phyloP scores from a whole-genome alignment of 495 filamentous ascomycete species.

The Penicillium flavigenum region DNA sequence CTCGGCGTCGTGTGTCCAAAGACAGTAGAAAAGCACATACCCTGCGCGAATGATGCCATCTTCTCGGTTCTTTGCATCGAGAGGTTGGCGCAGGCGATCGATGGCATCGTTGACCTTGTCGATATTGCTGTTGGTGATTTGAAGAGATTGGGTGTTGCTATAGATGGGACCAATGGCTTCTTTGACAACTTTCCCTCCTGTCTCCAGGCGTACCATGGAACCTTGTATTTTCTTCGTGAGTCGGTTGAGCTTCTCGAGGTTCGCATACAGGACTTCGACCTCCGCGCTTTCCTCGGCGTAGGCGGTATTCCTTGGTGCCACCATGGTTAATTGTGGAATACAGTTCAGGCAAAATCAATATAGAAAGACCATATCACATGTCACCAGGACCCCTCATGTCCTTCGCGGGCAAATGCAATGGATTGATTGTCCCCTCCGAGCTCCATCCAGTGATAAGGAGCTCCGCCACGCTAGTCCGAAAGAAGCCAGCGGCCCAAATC shows the following conservation, averaged over 20 bases:
- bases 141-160: constrained; percentile 85
- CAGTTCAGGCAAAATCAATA: constrained; percentile 15
- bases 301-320: constrained; percentile 51
- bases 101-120: constrained; percentile 83
- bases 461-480: constrained; percentile 29
- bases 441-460: constrained; percentile 24
- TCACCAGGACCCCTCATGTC: constrained; percentile 18
- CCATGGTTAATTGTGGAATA: constrained; percentile 36
- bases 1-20: neutral
- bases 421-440: constrained; percentile 13
- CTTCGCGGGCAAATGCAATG: neutral
- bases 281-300: constrained; percentile 71
- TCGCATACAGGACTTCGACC: constrained; percentile 66
- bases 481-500: neutral
- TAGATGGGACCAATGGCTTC: constrained; percentile 91
- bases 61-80: constrained; percentile 83
- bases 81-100: constrained; percentile 80
- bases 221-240: constrained; percentile 93
- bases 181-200: constrained; percentile 82
- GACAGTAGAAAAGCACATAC: constrained; percentile 37
- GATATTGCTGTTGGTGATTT: constrained; percentile 82
- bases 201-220: constrained; percentile 78
- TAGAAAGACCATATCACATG: constrained; percentile 14
- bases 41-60: constrained; percentile 87
- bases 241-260: constrained; percentile 62